Conservation (phyloP, 441 rosid genomes). For the Manihot esculenta region DNA sequence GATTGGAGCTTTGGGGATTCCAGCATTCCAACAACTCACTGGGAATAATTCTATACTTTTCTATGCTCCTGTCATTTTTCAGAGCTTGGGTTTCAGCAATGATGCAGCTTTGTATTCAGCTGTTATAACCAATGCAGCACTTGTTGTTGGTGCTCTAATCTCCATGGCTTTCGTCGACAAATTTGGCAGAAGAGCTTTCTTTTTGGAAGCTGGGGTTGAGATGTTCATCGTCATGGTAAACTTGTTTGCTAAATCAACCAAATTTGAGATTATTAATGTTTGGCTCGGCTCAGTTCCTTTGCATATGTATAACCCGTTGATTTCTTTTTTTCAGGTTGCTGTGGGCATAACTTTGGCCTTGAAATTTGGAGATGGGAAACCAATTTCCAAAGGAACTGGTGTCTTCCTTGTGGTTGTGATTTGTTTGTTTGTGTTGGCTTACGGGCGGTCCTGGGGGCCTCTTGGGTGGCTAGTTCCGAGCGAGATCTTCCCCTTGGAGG, state of each 20-base stretch:
- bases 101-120: constrained; percentile 59
- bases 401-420: constrained; percentile 61
- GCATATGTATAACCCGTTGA: neutral
- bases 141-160: constrained; percentile 57
- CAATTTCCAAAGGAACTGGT: constrained; percentile 46
- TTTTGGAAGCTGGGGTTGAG: constrained; percentile 75
- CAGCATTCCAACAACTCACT: constrained; percentile 82
- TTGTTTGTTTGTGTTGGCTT: constrained; percentile 73
- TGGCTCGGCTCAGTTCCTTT: too few relatives aligned
- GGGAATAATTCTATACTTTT: constrained; percentile 85
- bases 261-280: too few relatives aligned
- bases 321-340: constrained; percentile 38
- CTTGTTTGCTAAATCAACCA: too few relatives aligned
- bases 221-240: constrained; percentile 72
- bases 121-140: constrained; percentile 57
- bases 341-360: constrained; percentile 61
- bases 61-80: constrained; percentile 85
- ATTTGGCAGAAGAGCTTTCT: constrained; percentile 73
- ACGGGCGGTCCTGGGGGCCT: constrained; percentile 95
- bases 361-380: constrained; percentile 63
- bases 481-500: constrained; percentile 79
- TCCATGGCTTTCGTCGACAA: constrained; percentile 71
- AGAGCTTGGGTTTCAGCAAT: constrained; percentile 76
- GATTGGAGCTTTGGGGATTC: constrained; percentile 72
- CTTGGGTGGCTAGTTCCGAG: constrained; percentile 95